These are phyloP conservation scores for Colletotrichum abscissum DNA, from an alignment of 2,329 filamentous ascomycete genomes.

Conservation along the genomic window DNA sequence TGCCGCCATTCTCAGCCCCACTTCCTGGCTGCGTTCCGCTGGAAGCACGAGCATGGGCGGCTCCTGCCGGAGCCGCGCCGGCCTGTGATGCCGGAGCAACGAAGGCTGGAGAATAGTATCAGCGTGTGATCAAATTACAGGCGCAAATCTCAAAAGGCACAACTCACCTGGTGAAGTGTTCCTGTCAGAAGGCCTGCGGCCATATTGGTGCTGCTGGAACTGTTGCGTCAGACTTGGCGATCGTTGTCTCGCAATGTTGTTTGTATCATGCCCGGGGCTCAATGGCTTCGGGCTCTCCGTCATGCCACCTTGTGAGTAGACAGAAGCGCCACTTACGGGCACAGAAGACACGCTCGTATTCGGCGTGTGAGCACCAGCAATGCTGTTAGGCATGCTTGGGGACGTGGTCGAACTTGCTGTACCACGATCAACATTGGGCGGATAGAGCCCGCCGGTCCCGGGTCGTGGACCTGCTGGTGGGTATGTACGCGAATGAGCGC, in stretches of 20 bases:
- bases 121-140: background rate
- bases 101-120: constrained; percentile 9
- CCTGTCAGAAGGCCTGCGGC: constrained; percentile 66
- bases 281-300: constrained; percentile 90
- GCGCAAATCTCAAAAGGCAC: background rate
- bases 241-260: constrained; percentile 64
- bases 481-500: constrained; percentile 80
- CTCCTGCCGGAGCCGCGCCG: constrained; percentile 35
- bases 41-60: constrained; percentile 50
- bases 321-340: constrained; percentile 59
- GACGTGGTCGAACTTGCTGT: constrained; percentile 67
- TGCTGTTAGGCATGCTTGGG: constrained; percentile 58
- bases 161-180: constrained; percentile 57
- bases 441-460: constrained; percentile 67
- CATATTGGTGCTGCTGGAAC: constrained; percentile 72
- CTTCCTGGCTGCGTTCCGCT: constrained; percentile 65
- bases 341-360: constrained; percentile 62
- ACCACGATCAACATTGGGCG: constrained; percentile 68
- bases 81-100: constrained; percentile 39
- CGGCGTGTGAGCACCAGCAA: constrained; percentile 56
- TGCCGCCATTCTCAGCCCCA: constrained; percentile 71
- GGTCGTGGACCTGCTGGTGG: constrained; percentile 72
- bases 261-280: constrained; percentile 72
- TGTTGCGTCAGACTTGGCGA: constrained; percentile 75
- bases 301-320: constrained; percentile 80